Base-by-base conservation (phyloP, 106 monocot genomes). In the Dendrobium huoshanense region DNA sequence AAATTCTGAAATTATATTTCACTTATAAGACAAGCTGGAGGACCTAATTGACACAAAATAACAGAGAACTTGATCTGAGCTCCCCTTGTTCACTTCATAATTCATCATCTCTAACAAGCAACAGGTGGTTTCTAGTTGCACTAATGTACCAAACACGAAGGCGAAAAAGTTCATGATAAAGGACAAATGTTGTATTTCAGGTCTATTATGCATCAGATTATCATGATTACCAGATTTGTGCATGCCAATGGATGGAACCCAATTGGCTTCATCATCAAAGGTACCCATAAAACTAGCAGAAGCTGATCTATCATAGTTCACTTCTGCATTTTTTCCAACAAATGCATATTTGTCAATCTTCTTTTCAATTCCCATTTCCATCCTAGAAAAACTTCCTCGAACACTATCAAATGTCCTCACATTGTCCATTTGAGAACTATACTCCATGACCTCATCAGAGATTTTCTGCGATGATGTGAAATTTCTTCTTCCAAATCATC, bases 311-410 rank as follows among this genome's bases (percentile, higher is more conserved):
- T 22, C 75, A 68, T 67, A 47, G 3, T 56, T 82, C n/a, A 42
- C 72, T 55, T 75, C 51, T 19, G 19, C 29, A 11, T 44, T 67
- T 55, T n/a, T 58, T 48, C 82, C 72, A 74, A 10, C 27, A 76
- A 33, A 31, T 51, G 78, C 80, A 77, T 9, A 27, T 64, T 84
- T 78, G n/a, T n/a, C 74, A 45, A 48, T 77, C 37, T 65, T 74
- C 10, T n/a, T 48, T 55, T 83, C 33, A 70, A 44, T 19, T n/a
- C 59, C 55, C 31, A 9, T 19, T 55, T 81, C 76, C 55, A 77
- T 43, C 48, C 72, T 79, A n/a, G 82, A 75, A 59, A 81, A 68
- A 29, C 43, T 90, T 24, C 24, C 79, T 25, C 47, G 61, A 67
- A 41, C 9, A 78, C 67, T 18, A 82, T 45, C 72, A 41, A 73